Conservation (phyloP, 1,139 yeast genomes). For the Sugiyamaella castrensis region DNA sequence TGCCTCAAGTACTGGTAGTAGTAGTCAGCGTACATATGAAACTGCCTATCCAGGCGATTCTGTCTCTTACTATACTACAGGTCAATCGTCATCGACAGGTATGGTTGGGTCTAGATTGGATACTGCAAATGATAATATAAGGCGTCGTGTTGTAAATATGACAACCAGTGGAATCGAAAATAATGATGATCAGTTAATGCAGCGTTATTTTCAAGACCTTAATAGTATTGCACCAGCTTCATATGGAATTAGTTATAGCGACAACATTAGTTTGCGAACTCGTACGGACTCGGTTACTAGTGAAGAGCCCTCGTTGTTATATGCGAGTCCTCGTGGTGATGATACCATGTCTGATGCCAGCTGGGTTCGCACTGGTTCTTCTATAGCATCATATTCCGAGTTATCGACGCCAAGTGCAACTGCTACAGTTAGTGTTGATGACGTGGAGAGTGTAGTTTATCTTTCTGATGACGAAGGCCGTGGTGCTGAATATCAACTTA, state of each 20-base stretch:
- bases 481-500: constrained; percentile 11
- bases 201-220: constrained; percentile 14
- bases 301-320: constrained; percentile 19
- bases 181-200: constrained; percentile 12
- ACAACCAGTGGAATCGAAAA: constrained; percentile 1
- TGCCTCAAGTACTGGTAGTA: background rate
- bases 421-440: constrained; percentile 19
- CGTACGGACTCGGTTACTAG: constrained; percentile 16
- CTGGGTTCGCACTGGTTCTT: constrained; percentile 24
- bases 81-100: constrained; percentile 20
- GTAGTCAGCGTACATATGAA: constrained; percentile 5
- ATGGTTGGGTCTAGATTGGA: background rate
- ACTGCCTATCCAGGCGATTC: constrained; percentile 13
- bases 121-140: constrained; percentile 3
- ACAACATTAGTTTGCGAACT: constrained; percentile 14
- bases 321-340: constrained; percentile 9
- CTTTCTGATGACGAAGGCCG: constrained; percentile 20
- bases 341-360: constrained; percentile 20
- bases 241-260: constrained; percentile 4
- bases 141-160: constrained; percentile 4
- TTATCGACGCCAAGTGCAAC: constrained; percentile 25
- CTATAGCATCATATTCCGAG: constrained; percentile 24
- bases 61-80: constrained; percentile 22
- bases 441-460: constrained; percentile 19
- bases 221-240: constrained; percentile 9